phyloP scores from a whole-genome alignment of 805 yeast species.

The Candida easanensis region DNA sequence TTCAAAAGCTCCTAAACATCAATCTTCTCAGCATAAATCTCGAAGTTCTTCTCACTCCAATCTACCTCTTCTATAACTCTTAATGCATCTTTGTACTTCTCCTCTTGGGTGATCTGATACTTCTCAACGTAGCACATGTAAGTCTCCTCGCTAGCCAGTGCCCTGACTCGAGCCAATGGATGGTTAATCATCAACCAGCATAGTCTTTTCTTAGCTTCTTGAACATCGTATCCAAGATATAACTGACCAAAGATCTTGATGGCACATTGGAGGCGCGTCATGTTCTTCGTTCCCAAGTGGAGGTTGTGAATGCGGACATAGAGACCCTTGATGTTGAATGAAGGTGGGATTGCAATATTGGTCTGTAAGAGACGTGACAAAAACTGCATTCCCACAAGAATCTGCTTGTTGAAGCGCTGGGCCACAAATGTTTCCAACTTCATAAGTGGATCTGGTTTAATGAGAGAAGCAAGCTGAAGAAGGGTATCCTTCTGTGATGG shows the following conservation, averaged over 20 bases:
- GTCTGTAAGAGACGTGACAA: constrained; percentile 21
- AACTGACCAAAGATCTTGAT: constrained; percentile 44
- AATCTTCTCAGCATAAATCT: constrained; percentile 1
- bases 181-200: constrained; percentile 33
- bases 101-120: constrained; percentile 30
- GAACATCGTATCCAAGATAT: constrained; percentile 16
- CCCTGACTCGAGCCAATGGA: constrained; percentile 32
- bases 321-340: constrained; percentile 32
- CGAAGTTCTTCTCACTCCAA: constrained; percentile 17
- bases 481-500: constrained; percentile 17
- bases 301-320: constrained; percentile 52
- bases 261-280: constrained; percentile 36
- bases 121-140: constrained; percentile 35
- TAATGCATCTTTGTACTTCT: constrained; percentile 28
- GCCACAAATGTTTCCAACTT: constrained; percentile 6
- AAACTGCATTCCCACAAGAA: constrained; percentile 26
- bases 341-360: constrained; percentile 19
- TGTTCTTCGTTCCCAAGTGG: constrained; percentile 47
- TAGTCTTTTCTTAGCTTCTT: constrained; percentile 21
- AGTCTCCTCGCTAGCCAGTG: constrained; percentile 40
- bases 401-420: constrained; percentile 19
- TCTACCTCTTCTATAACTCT: constrained; percentile 14
- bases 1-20: not conserved
- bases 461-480: constrained; percentile 26
- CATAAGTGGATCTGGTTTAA: constrained; percentile 23